Conservation (phyloP, 2,329 filamentous ascomycete species). For the Epichloe aotearoae region DNA sequence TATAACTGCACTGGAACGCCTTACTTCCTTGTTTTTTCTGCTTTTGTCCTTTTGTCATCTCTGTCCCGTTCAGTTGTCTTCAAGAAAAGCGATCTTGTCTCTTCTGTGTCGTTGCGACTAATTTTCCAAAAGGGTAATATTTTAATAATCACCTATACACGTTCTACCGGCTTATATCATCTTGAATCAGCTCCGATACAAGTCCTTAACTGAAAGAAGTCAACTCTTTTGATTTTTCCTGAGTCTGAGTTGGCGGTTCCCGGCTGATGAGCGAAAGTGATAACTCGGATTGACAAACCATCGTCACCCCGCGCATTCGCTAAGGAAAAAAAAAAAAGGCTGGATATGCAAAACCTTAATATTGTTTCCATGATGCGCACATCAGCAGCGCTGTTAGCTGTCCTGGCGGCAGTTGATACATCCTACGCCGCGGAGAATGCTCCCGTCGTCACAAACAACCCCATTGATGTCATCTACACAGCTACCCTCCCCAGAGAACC, state of each 20-base stretch:
- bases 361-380: neutral
- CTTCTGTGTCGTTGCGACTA: too few relatives aligned
- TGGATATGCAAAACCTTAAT: neutral
- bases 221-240: too few relatives aligned
- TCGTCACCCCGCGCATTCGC: too few relatives aligned
- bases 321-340: too few relatives aligned
- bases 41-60: neutral
- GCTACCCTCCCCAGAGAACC: constrained; percentile 41
- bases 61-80: neutral
- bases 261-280: too few relatives aligned
- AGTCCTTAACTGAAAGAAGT: too few relatives aligned
- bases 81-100: neutral
- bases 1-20: neutral
- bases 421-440: constrained; percentile 28
- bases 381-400: neutral
- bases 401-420: neutral
- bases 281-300: too few relatives aligned
- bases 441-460: constrained; percentile 40
- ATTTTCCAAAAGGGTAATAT: too few relatives aligned
- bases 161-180: too few relatives aligned
- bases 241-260: too few relatives aligned
- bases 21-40: neutral
- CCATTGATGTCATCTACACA: constrained; percentile 34
- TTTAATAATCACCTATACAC: too few relatives aligned
- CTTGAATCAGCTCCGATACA: too few relatives aligned